phyloP scores from a whole-genome alignment of 2,329 filamentous ascomycete species.

The Alternaria sp. region DNA sequence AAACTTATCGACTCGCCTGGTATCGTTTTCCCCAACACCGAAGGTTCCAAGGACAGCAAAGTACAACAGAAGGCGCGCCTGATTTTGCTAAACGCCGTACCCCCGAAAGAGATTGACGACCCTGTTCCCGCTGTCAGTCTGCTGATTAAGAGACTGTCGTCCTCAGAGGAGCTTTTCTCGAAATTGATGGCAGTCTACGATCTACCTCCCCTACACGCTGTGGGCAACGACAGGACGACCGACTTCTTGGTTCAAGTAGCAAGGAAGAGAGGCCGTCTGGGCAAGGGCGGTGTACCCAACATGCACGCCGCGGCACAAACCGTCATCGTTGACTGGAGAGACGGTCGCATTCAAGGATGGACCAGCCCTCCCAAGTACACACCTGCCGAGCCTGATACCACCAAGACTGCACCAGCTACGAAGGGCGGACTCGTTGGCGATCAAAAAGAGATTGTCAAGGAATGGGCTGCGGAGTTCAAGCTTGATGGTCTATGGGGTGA shows the following conservation, averaged over 20 bases:
- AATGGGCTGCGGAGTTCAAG: constrained; percentile 95
- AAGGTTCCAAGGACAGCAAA: constrained; percentile 56
- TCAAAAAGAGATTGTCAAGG: constrained; percentile 82
- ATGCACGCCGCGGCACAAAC: constrained; percentile 85
- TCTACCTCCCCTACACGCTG: constrained; percentile 75
- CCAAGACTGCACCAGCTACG: constrained; percentile 45
- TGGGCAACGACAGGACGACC: constrained; percentile 77
- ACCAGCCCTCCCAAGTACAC: constrained; percentile 74
- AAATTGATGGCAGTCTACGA: constrained; percentile 86
- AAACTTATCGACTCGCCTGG: constrained; percentile 93
- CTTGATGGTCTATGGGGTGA: constrained; percentile 91
- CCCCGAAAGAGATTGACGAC: constrained; percentile 92
- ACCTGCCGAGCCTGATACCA: constrained; percentile 56
- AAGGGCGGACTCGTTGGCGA: constrained; percentile 59
- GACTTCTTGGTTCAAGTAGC: constrained; percentile 96
- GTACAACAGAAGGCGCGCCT: constrained; percentile 81
- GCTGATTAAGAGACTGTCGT: constrained; percentile 79
- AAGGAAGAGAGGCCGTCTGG: constrained; percentile 86
- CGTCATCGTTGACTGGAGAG: constrained; percentile 95
- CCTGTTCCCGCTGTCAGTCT: constrained; percentile 85
- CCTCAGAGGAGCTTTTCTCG: constrained; percentile 73
- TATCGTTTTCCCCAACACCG: constrained; percentile 83
- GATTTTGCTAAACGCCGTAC: constrained; percentile 87
- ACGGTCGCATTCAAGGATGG: constrained; percentile 94
- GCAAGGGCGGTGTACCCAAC: constrained; percentile 90